phyloP scores from a whole-genome alignment of 73 alveolate species.

The Symbiodinium pilosum region DNA sequence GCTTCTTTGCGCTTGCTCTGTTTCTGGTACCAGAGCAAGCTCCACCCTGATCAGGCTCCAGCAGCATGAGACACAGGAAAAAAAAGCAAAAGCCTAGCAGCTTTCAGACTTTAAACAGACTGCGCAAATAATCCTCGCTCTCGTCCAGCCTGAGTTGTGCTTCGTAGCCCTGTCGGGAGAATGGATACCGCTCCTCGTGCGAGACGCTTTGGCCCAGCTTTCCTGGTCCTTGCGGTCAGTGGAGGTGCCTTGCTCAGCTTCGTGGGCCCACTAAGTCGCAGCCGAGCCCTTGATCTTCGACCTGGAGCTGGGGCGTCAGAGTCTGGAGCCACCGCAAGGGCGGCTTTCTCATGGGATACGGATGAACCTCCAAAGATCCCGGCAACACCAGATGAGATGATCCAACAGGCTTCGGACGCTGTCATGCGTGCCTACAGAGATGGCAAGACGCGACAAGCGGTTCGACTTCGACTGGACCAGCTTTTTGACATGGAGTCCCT shows the following conservation, averaged over 20 bases:
- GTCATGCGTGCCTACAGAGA: slow-evolving; percentile 73
- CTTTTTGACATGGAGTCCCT: slow-evolving; percentile 10
- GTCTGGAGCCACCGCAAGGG: background rate
- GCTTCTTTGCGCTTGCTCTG: too few species aligned
- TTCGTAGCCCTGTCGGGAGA: background rate
- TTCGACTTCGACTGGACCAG: slow-evolving; percentile 44
- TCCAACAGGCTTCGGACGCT: slow-evolving; percentile 36
- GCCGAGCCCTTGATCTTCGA: background rate
- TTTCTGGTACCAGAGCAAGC: too few species aligned
- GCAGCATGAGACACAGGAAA: too few species aligned
- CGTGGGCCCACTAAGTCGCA: background rate
- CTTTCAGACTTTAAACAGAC: too few species aligned
- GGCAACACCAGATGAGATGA: background rate
- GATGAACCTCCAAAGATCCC: background rate
- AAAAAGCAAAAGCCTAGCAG: too few species aligned
- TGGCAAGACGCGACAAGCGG: slow-evolving; percentile 70
- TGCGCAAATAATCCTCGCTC: too few species aligned
- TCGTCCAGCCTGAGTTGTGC: too few species aligned
- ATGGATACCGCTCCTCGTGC: background rate
- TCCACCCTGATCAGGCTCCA: too few species aligned
- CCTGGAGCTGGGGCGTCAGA: background rate
- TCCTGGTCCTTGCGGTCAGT: background rate
- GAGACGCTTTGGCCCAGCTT: background rate
- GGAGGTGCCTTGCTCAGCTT: background rate
- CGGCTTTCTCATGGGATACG: background rate